These are phyloP conservation scores for Leucocoprinus birnbaumii DNA, from an alignment of 768 basidiomycete genomes.

Conservation along the genomic window DNA sequence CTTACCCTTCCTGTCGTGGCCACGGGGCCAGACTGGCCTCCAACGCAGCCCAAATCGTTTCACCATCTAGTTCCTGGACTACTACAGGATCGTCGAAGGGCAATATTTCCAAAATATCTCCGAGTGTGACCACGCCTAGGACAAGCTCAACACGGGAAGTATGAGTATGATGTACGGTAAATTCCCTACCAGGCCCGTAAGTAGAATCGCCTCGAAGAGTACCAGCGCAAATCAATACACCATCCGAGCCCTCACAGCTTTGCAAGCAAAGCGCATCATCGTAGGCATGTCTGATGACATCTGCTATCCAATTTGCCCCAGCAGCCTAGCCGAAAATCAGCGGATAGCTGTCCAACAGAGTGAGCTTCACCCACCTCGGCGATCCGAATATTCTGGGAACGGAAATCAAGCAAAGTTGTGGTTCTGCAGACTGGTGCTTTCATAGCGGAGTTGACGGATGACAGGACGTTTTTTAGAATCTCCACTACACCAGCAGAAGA, in stretches of 20 bases:
- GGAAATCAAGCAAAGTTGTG: constrained; percentile 63
- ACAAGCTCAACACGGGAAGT: neutral
- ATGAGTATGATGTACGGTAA: neutral
- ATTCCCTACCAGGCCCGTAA: constrained; percentile 70
- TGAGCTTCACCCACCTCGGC: constrained; percentile 47
- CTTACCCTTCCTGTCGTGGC: constrained; percentile 89
- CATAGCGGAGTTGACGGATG: constrained; percentile 65
- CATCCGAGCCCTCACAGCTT: constrained; percentile 67
- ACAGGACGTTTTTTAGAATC: constrained; percentile 61
- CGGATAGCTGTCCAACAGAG: neutral
- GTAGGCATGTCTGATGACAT: constrained; percentile 80
- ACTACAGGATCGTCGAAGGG: constrained; percentile 87
- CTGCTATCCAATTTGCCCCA: constrained; percentile 81
- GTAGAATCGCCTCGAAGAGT: constrained; percentile 83
- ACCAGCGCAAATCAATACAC: constrained; percentile 79
- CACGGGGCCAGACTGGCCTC: constrained; percentile 73
- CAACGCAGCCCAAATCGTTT: constrained; percentile 74
- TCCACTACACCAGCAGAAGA: constrained; percentile 52
- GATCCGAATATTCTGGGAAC: constrained; percentile 72
- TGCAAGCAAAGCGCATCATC: constrained; percentile 63
- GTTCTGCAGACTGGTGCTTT: constrained; percentile 77
- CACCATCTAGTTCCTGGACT: constrained; percentile 77
- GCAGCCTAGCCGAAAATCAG: constrained; percentile 44
- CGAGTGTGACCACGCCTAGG: constrained; percentile 73
- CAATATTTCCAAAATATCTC: constrained; percentile 85